These are phyloP conservation scores for Farysia itapuensis DNA, from an alignment of 1,284 basidiomycete species.

Conservation along the genomic window DNA sequence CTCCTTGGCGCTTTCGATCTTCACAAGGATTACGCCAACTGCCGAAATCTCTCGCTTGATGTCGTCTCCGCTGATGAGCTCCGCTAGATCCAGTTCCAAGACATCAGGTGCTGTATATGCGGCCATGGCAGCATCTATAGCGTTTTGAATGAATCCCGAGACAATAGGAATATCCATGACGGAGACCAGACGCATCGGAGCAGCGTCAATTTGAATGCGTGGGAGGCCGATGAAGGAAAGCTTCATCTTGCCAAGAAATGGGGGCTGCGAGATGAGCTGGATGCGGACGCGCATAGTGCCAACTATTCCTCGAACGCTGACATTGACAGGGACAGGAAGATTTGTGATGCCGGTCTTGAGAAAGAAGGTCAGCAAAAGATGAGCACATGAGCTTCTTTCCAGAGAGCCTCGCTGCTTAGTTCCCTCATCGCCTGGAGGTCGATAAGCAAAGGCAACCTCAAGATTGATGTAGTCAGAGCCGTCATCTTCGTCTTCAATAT, in stretches of 20 bases:
- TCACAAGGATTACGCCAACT: slow-evolving; percentile 15
- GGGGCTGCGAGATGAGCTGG: slow-evolving; percentile 17
- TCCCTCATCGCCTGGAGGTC: slow-evolving; percentile 1
- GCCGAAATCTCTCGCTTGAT: slow-evolving; percentile 29
- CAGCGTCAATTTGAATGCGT: slow-evolving; percentile 8
- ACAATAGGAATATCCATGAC: slow-evolving; percentile 13
- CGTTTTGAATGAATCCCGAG: slow-evolving; percentile 15
- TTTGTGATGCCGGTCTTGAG: slow-evolving; percentile 4
- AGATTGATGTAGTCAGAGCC: slow-evolving; percentile 16
- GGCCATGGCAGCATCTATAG: slow-evolving; percentile 20
- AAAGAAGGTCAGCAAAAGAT: slow-evolving; percentile 14
- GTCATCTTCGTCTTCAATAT: slow-evolving; percentile 4
- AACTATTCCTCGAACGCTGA: slow-evolving; percentile 14
- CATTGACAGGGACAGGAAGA: slow-evolving; percentile 17
- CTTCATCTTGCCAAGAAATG: slow-evolving; percentile 17
- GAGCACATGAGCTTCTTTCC: slow-evolving; percentile 8
- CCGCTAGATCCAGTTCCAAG: slow-evolving; percentile 16
- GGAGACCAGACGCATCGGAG: slow-evolving; percentile 10
- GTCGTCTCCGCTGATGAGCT: slow-evolving; percentile 16
- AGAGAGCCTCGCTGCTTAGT: not conserved
- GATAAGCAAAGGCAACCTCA: slow-evolving; percentile 15
- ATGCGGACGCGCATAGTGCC: slow-evolving; percentile 12
- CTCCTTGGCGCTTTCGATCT: slow-evolving; percentile 11
- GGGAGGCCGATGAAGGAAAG: slow-evolving; percentile 19
- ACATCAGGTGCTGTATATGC: slow-evolving; percentile 16